A percentile compares a stretch with the other conserved stretches of the same genome.
Conservation (phyloP, 176 grass and related monocot genomes). For the Aegilops speltoides region DNA sequence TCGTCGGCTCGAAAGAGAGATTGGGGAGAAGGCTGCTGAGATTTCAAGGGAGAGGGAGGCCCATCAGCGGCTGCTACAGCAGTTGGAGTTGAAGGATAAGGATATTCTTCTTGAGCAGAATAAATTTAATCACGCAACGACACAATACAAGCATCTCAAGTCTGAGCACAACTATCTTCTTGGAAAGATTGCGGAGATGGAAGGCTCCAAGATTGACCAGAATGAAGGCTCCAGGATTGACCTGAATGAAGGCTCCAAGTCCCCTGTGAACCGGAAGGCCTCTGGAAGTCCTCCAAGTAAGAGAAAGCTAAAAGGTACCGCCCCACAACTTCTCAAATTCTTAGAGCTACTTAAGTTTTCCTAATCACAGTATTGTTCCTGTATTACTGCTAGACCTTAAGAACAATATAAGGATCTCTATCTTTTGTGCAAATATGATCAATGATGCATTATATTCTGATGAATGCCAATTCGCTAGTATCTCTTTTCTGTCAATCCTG, state of each 20-base stretch:
- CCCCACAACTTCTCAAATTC: conserved; percentile 1
- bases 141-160: conserved; percentile 60
- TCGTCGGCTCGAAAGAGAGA: conserved; percentile 30
- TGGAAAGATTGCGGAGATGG: conserved; percentile 2
- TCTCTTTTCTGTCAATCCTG: neutral
- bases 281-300: conserved; percentile 43
- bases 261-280: conserved; percentile 14
- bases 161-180: conserved; percentile 60
- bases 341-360: conserved; percentile 22
- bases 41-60: conserved; percentile 50
- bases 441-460: neutral
- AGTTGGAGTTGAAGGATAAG: conserved; percentile 61
- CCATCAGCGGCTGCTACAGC: conserved; percentile 39
- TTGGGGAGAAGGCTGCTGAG: conserved; percentile 44
- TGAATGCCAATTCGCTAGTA: neutral
- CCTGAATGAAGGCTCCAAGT: conserved; percentile 37
- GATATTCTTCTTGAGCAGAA: conserved; percentile 54
- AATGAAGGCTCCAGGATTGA: conserved; percentile 38
- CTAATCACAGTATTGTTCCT: neutral
- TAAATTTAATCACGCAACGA: conserved; percentile 47
- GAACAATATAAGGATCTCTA: neutral
- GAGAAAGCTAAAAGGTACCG: conserved; percentile 54
- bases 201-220: conserved; percentile 40
- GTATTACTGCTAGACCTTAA: neutral
- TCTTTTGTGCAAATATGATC: neutral